These are phyloP conservation scores for Tetrahymena borealis DNA, from an alignment of 73 alveolate species.

Conservation along the genomic window DNA sequence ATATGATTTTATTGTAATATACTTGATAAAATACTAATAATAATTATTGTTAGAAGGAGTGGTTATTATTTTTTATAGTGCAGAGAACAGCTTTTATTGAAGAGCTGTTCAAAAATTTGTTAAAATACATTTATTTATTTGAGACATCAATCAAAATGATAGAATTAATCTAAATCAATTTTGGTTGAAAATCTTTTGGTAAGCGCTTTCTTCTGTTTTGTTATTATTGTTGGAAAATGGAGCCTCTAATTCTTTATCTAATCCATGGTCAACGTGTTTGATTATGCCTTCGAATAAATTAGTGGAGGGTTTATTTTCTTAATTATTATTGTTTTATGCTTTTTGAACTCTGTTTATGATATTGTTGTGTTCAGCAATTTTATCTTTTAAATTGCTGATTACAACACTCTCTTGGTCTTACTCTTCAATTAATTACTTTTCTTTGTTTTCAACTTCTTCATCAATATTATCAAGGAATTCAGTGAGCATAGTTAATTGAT, in stretches of 20 bases:
- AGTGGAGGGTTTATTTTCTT: not conserved
- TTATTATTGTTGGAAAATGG: not conserved
- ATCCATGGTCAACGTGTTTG: not conserved
- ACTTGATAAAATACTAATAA: too few relatives aligned
- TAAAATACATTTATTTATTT: too few relatives aligned
- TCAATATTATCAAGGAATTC: not conserved
- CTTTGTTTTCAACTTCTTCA: not conserved
- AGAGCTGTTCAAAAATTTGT: too few relatives aligned
- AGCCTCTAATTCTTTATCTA: not conserved
- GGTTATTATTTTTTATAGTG: too few relatives aligned
- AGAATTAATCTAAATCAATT: too few relatives aligned
- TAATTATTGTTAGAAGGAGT: too few relatives aligned
- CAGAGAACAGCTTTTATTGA: too few relatives aligned
- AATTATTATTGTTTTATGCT: not conserved
- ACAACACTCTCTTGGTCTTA: not conserved
- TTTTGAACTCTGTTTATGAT: not conserved
- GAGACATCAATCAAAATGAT: too few relatives aligned
- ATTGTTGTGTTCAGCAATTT: not conserved
- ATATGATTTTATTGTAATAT: too few relatives aligned
- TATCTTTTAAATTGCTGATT: not conserved
- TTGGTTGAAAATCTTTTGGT: not conserved
- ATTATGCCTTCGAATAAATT: not conserved
- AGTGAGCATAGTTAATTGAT: not conserved
- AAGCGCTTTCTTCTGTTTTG: not conserved
- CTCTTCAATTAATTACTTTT: not conserved